Evolutionary conservation across 441 rosid species (phyloP).

Genomic region (Theobroma grandiflorum): DNA sequence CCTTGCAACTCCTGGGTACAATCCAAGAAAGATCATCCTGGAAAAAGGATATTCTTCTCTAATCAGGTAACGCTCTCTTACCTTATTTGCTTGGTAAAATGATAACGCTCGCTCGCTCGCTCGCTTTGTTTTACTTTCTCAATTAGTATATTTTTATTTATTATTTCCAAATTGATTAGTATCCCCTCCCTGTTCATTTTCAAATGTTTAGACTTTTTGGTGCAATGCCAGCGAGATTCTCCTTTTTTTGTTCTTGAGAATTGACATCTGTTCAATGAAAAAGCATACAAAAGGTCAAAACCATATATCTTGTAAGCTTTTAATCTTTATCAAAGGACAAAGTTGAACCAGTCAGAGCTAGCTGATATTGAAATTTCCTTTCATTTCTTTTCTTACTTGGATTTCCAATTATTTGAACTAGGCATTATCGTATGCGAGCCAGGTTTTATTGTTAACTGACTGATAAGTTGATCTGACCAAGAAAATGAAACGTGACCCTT

Average conservation of each 20-base stretch:
- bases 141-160: not conserved
- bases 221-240: constrained; percentile 23
- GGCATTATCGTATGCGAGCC: not conserved
- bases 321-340: constrained; percentile 9
- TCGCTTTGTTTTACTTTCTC: not conserved
- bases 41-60: constrained; percentile 76
- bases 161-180: not conserved
- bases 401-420: not conserved
- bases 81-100: no score
- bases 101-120: not conserved
- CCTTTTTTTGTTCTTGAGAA: not conserved
- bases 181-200: not conserved
- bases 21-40: constrained; percentile 65
- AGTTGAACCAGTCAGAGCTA: constrained; percentile 36
- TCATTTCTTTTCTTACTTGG: not conserved
- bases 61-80: constrained; percentile 63
- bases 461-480: not conserved
- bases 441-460: not conserved
- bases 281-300: constrained; percentile 29
- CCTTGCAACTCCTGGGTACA: constrained; percentile 98
- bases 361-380: not conserved
- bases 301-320: constrained; percentile 5
- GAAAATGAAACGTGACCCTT: not conserved
- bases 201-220: not conserved
- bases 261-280: constrained; percentile 18